Conservation (phyloP, 768 basidiomycete genomes). For the Suillus ampliporus region DNA sequence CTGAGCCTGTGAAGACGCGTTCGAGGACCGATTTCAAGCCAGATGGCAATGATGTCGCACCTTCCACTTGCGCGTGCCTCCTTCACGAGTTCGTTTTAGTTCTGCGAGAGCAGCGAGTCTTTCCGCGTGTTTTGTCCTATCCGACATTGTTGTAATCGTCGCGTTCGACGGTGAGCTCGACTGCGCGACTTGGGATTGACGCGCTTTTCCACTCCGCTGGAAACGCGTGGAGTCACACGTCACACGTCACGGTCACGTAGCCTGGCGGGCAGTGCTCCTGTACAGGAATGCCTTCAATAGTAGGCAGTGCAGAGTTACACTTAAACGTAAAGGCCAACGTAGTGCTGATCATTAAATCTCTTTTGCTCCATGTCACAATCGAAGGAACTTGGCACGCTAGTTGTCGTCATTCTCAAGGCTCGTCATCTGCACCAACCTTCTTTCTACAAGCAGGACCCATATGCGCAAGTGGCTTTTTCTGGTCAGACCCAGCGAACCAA, state of each 20-base stretch:
- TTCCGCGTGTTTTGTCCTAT: slow-evolving; percentile 37
- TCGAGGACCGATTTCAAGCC: slow-evolving; percentile 16
- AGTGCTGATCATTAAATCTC: background rate
- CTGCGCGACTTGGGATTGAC: slow-evolving; percentile 18
- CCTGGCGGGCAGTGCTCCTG: background rate
- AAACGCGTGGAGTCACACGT: slow-evolving; percentile 6
- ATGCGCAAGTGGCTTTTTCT: slow-evolving; percentile 65
- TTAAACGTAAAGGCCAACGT: background rate
- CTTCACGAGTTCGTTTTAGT: slow-evolving; percentile 63
- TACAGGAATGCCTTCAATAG: background rate
- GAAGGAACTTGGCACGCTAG: slow-evolving; percentile 76
- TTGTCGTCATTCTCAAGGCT: slow-evolving; percentile 86
- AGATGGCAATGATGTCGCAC: slow-evolving; percentile 39
- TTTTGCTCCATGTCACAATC: slow-evolving; percentile 35
- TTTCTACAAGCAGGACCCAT: slow-evolving; percentile 93
- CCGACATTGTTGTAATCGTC: slow-evolving; percentile 29
- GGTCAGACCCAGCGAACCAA: slow-evolving; percentile 71
- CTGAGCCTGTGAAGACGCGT: slow-evolving; percentile 43
- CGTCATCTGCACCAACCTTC: slow-evolving; percentile 83
- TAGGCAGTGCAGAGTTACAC: background rate
- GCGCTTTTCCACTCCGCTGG: slow-evolving; percentile 28
- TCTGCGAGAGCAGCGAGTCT: slow-evolving; percentile 52
- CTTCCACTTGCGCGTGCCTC: slow-evolving; percentile 63
- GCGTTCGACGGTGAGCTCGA: background rate
- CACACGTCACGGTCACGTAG: background rate